phyloP scores from a whole-genome alignment of 495 filamentous ascomycete species.

The Annulohypoxylon maeteangense region DNA sequence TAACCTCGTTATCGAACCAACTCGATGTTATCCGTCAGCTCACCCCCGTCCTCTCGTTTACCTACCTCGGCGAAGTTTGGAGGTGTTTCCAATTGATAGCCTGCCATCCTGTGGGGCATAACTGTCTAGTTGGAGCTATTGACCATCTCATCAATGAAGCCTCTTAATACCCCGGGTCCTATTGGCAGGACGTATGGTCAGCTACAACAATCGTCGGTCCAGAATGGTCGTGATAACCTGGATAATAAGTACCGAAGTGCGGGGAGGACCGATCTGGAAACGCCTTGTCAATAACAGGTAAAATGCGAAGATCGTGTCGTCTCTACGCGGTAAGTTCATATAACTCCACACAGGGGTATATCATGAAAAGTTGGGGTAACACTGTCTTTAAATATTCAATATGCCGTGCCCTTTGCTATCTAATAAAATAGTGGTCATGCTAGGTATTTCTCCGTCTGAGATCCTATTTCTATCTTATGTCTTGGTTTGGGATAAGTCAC shows the following conservation, averaged over 20 bases:
- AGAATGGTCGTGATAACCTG: conserved; percentile 10
- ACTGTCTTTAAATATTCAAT: conserved; percentile 5
- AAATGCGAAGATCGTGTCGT: conserved; percentile 31
- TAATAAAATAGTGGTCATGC: background rate
- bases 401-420: background rate
- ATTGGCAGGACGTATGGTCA: background rate
- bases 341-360: conserved; percentile 20
- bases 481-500: background rate
- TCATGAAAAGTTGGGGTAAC: conserved; percentile 38
- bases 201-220: background rate
- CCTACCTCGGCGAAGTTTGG: background rate
- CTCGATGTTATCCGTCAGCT: background rate
- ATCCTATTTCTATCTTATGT: background rate
- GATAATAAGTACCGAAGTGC: conserved; percentile 46
- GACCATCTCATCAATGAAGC: background rate
- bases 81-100: conserved; percentile 1
- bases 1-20: background rate
- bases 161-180: background rate
- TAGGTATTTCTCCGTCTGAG: background rate
- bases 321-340: conserved; percentile 17
- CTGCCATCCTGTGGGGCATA: background rate
- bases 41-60: too few relatives aligned
- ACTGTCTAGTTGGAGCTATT: conserved; percentile 5
- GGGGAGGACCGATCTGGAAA: conserved; percentile 39
- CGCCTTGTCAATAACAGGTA: conserved; percentile 32